These are phyloP conservation scores for Eucalyptus erythrocorys DNA, from an alignment of 345 rosid genomes.

Conservation along the genomic window DNA sequence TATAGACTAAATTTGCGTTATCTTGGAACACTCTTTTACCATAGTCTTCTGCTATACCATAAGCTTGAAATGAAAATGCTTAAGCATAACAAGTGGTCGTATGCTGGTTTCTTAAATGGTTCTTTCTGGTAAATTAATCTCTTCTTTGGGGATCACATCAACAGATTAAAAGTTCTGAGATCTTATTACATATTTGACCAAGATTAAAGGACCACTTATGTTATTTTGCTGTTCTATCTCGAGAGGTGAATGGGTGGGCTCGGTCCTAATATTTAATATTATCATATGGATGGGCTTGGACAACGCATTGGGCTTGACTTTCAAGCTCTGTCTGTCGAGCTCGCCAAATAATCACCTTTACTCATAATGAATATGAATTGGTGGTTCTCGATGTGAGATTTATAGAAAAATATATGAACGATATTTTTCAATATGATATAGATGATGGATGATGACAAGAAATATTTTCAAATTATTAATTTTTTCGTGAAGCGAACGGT, in stretches of 20 bases:
- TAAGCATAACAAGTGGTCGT: neutral
- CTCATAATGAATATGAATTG: neutral
- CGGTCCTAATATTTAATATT: neutral
- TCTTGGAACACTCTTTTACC: neutral
- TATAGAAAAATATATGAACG: neutral
- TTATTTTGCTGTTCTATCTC: neutral
- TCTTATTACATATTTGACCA: too few species aligned
- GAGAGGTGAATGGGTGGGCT: neutral
- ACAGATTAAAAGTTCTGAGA: too few species aligned
- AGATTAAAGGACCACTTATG: too few species aligned
- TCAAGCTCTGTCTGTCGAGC: rapidly evolving
- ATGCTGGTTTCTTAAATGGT: neutral
- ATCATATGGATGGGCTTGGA: neutral
- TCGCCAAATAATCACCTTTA: neutral
- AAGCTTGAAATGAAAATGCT: neutral
- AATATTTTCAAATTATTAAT: neutral
- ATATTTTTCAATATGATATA: neutral
- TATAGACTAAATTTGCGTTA: neutral
- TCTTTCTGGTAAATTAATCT: neutral
- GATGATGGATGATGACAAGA: neutral
- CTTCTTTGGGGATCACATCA: too few species aligned
- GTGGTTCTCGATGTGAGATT: rapidly evolving
- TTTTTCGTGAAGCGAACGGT: neutral
- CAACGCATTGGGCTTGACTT: neutral
- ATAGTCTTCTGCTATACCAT: neutral